Evolutionary conservation across 768 basidiomycete species (phyloP).

Genomic region (Suillus subluteus): DNA sequence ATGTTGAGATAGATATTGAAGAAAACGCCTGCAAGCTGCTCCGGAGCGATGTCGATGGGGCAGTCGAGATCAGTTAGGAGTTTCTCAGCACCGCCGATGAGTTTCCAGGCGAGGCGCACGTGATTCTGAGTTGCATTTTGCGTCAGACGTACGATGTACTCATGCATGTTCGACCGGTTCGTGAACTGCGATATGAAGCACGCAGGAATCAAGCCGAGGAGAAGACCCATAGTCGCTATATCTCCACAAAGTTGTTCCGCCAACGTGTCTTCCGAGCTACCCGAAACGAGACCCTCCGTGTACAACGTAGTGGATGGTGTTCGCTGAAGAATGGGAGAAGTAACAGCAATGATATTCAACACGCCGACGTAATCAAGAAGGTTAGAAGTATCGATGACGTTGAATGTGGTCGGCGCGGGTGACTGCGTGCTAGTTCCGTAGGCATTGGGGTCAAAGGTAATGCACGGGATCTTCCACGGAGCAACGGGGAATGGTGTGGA

Average conservation of each 20-base stretch:
- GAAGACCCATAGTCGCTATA: slow-evolving; percentile 28
- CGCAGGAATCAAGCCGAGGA: slow-evolving; percentile 32
- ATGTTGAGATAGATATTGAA: slow-evolving; percentile 32
- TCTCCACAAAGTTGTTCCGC: slow-evolving; percentile 33
- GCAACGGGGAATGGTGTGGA: slow-evolving; percentile 24
- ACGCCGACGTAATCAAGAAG: slow-evolving; percentile 34
- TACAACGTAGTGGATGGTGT: slow-evolving; percentile 30
- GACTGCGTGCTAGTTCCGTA: slow-evolving; percentile 20
- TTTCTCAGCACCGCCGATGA: slow-evolving; percentile 11
- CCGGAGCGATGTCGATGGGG: slow-evolving; percentile 16
- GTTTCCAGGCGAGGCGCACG: slow-evolving; percentile 32
- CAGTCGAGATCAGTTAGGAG: background rate
- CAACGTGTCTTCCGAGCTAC: slow-evolving; percentile 19
- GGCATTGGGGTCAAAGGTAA: slow-evolving; percentile 25
- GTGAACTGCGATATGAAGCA: slow-evolving; percentile 31
- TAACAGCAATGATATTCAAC: slow-evolving; percentile 28
- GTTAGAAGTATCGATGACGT: slow-evolving; percentile 39
- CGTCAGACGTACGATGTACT: slow-evolving; percentile 17
- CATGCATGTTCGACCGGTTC: slow-evolving; percentile 31
- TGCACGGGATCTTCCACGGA: slow-evolving; percentile 29
- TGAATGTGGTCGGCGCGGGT: slow-evolving; percentile 32
- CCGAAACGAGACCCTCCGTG: slow-evolving; percentile 29
- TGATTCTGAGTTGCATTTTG: slow-evolving; percentile 17
- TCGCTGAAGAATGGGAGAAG: slow-evolving; percentile 27
- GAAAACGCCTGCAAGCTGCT: slow-evolving; percentile 29